Conservation (phyloP, 345 rosid species). For the Gossypium longicalyx region DNA sequence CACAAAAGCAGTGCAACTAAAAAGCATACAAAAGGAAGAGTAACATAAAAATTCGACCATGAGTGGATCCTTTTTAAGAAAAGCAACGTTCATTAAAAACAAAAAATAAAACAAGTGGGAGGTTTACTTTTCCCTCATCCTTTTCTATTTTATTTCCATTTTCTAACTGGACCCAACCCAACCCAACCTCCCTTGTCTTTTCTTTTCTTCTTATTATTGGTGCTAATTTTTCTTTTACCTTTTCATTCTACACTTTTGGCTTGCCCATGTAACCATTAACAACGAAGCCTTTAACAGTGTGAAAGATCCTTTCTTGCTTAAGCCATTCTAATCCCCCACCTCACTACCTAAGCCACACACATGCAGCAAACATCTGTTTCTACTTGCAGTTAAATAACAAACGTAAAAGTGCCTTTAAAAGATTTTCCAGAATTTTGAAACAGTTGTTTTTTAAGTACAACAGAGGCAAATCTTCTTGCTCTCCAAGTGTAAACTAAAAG, state of each 20-base stretch:
- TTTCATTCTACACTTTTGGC: not conserved
- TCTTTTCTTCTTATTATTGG: not conserved
- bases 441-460: conserved; percentile 11
- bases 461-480: not conserved
- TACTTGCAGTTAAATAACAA: conserved; percentile 2
- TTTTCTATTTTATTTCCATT: not conserved
- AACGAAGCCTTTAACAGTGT: not conserved
- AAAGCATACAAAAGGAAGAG: conserved; percentile 4
- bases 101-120: not conserved
- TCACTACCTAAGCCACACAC: too few relatives aligned
- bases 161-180: conserved; percentile 22
- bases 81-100: not conserved
- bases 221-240: not conserved
- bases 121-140: not conserved
- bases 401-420: not conserved
- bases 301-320: not conserved
- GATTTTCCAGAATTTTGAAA: not conserved
- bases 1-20: conserved; percentile 3
- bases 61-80: conserved; percentile 22
- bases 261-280: not conserved
- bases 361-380: too few relatives aligned
- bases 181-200: not conserved
- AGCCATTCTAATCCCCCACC: too few relatives aligned
- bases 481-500: conserved; percentile 23
- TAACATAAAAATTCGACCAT: conserved; percentile 21